Base-by-base conservation (phyloP, 768 basidiomycete genomes). In the Amanita pallidorosea region DNA sequence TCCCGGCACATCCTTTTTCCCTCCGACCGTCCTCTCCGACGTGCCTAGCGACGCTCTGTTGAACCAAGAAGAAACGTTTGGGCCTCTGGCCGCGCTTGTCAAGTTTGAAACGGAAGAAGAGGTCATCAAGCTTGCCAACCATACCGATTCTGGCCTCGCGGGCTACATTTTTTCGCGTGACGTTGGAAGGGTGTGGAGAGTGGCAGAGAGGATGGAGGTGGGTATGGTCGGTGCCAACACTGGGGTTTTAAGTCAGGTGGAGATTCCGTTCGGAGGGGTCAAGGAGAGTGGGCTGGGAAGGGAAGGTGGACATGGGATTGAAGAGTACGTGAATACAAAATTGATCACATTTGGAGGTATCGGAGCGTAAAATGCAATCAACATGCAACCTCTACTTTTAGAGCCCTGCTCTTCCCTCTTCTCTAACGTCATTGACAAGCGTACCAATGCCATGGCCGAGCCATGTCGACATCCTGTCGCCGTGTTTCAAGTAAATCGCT, bases 91-190 rank as follows among this genome's bases (percentile, higher is more conserved):
- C 0, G 85, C 88, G 6, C 69, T 99, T 20, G 83, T 78, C 63
- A 85, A 84, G 61, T 99, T 99, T 61, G 81, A 88, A 65, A 92
- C 91, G 0, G 96, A 99, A 67, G 92, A 93, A 40, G 87, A 98
- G 64, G 93, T 92, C 1, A 73, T 98, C 51, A 72, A 74, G 57
- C 66, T 91, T 47, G 95, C 95, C 29, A 98, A 99, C 65, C 70
- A 78, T 57, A 75, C 83, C 1, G 79, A 88, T 17, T 79, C 87
- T 23, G 96, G 96, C 0, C 73, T 99, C 20, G 92, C 95, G 17
- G 94, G 93, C 4, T 96, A 97, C 68, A 94, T 98, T 73, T 99
- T 82, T 73, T 76, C 76, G 35, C 62, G 76, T 57, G 95, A 98
- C 62, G 73, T 96, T 5, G 88, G 90, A 3, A 70, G 94, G 35